A percentile compares a stretch with the other conserved stretches of the same genome.
Evolutionary conservation across 441 rosid genomes (phyloP).

Genomic region (Gossypium lobatum): DNA sequence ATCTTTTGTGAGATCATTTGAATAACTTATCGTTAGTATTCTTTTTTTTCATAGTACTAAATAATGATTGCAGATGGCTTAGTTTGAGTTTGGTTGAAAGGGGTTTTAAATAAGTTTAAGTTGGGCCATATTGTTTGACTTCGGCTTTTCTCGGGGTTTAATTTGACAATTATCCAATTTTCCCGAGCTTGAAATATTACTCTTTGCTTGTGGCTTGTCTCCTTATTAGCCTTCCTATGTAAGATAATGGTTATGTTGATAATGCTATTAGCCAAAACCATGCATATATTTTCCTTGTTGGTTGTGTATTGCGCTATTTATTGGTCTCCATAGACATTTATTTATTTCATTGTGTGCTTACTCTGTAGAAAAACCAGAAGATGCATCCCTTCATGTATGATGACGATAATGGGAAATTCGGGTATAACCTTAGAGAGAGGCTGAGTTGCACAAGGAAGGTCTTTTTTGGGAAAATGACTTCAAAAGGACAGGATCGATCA

Average conservation of each 20-base stretch:
- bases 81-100: background rate
- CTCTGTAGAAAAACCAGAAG: conserved; percentile 58
- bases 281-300: background rate
- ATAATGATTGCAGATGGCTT: background rate
- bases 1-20: background rate
- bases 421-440: conserved; percentile 78
- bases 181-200: too few species aligned
- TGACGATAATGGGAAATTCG: conserved; percentile 55
- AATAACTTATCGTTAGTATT: background rate
- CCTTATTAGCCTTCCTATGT: too few species aligned
- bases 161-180: too few species aligned
- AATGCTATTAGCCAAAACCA: background rate
- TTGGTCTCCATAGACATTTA: background rate
- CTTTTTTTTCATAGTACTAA: background rate
- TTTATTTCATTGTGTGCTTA: conserved; percentile 4
- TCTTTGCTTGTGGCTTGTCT: too few species aligned
- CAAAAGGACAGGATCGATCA: conserved; percentile 24
- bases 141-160: too few species aligned
- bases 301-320: background rate
- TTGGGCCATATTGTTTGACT: background rate
- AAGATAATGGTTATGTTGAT: too few species aligned
- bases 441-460: conserved; percentile 30
- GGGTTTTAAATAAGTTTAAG: background rate
- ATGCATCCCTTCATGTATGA: conserved; percentile 80
- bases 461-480: conserved; percentile 15